Conservation (phyloP, 129 eudicot genomes). For the Tagetes patula region DNA sequence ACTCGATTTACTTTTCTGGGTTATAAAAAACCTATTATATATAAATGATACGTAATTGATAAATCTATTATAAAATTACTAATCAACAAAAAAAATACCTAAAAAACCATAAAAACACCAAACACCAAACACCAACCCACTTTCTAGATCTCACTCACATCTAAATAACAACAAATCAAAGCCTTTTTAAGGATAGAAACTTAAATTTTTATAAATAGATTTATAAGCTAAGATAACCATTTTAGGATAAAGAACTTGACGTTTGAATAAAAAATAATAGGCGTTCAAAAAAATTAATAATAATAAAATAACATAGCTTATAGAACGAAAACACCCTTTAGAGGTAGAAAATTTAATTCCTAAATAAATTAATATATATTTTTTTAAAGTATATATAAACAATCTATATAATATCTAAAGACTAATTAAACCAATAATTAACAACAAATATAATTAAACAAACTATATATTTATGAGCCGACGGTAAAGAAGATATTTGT, state of each 20-base stretch:
- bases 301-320: not conserved
- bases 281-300: not conserved
- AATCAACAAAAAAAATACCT: no score
- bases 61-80: no score
- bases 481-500: not conserved
- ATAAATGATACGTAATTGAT: no score
- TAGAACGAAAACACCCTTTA: not conserved
- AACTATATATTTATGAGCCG: not conserved
- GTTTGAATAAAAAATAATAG: no score
- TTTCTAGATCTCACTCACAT: not conserved
- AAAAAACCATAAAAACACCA: not conserved
- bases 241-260: no score
- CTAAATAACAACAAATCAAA: not conserved
- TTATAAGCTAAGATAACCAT: no score
- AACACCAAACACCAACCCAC: not conserved
- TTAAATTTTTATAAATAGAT: no score
- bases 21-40: no score
- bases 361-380: not conserved
- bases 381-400: not conserved
- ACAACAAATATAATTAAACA: not conserved
- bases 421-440: not conserved
- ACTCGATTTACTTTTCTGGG: no score
- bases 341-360: not conserved
- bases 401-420: not conserved
- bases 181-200: not conserved